Conservation (phyloP, 768 basidiomycete genomes). For the Tephrocybe sp. region DNA sequence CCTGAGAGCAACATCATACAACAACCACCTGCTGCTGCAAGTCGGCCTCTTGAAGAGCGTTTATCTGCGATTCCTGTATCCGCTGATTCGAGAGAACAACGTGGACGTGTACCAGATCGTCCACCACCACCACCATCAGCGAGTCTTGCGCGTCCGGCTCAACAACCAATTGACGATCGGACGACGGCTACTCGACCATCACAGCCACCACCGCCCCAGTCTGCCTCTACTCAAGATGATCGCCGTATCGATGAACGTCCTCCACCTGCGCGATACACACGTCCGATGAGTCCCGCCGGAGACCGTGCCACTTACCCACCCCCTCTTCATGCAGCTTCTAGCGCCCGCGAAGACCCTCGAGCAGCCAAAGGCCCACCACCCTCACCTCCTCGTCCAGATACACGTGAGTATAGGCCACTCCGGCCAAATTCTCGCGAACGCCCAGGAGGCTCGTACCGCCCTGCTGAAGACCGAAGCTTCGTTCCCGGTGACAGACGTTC, state of each 20-base stretch:
- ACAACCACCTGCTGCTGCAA: slow-evolving; percentile 13
- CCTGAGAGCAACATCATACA: slow-evolving; percentile 17
- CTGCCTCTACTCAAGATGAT: slow-evolving; percentile 15
- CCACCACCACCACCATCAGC: slow-evolving; percentile 17
- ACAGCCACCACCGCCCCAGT: too few relatives aligned
- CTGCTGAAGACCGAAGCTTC: slow-evolving; percentile 36
- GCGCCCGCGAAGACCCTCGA: slow-evolving; percentile 33
- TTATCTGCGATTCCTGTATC: slow-evolving; percentile 30
- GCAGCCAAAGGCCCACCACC: slow-evolving; percentile 22
- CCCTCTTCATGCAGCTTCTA: slow-evolving; percentile 17
- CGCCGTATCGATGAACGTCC: slow-evolving; percentile 24
- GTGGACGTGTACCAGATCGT: slow-evolving; percentile 17
- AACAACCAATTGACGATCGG: slow-evolving; percentile 15
- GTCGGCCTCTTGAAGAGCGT: slow-evolving; percentile 35
- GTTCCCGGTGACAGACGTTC: slow-evolving; percentile 32
- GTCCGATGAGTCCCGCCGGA: slow-evolving; percentile 12
- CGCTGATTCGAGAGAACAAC: slow-evolving; percentile 17
- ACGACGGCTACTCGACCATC: not conserved
- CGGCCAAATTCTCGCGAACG: slow-evolving; percentile 33
- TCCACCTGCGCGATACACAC: slow-evolving; percentile 17
- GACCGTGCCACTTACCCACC: slow-evolving; percentile 19
- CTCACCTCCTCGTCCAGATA: slow-evolving; percentile 23
- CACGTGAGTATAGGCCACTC: slow-evolving; percentile 25
- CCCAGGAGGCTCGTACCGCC: slow-evolving; percentile 28
- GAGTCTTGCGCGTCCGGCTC: too few relatives aligned